phyloP scores from a whole-genome alignment of 2,329 filamentous ascomycete species.

The Colletotrichum sp. region DNA sequence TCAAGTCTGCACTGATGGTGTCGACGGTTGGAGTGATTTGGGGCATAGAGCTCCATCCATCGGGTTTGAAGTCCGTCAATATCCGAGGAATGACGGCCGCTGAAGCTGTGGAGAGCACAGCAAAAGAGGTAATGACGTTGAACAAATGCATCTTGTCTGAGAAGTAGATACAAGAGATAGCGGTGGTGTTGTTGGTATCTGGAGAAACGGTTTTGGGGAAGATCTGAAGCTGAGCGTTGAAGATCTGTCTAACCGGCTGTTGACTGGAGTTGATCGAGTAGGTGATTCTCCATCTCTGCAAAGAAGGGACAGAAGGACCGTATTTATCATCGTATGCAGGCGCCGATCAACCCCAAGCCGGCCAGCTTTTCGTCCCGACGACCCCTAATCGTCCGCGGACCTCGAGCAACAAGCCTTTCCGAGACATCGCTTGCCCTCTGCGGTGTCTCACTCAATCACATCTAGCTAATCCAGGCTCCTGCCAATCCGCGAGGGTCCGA shows the following conservation, averaged over 20 bases:
- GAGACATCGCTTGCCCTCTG: neutral
- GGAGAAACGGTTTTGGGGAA: neutral
- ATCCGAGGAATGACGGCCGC: neutral
- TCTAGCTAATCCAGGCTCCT: neutral
- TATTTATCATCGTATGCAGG: neutral
- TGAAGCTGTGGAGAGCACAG: neutral
- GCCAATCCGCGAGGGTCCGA: neutral
- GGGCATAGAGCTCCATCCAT: neutral
- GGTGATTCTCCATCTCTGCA: neutral
- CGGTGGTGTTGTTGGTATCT: neutral
- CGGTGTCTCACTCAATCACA: neutral
- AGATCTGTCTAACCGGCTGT: neutral
- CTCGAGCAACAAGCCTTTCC: neutral
- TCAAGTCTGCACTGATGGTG: neutral
- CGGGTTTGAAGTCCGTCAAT: neutral
- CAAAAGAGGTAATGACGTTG: neutral
- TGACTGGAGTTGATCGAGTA: neutral
- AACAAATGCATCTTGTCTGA: neutral
- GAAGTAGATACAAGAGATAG: neutral
- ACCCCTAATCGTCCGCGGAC: neutral
- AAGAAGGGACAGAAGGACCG: neutral
- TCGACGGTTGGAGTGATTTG: neutral
- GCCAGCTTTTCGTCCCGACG: neutral
- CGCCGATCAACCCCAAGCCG: neutral
- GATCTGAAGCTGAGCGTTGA: neutral